Evolutionary conservation across 2,329 filamentous ascomycete species (phyloP), one percentile per base, ranked within the genome.

Genomic region (Fusarium tupiense): DNA sequence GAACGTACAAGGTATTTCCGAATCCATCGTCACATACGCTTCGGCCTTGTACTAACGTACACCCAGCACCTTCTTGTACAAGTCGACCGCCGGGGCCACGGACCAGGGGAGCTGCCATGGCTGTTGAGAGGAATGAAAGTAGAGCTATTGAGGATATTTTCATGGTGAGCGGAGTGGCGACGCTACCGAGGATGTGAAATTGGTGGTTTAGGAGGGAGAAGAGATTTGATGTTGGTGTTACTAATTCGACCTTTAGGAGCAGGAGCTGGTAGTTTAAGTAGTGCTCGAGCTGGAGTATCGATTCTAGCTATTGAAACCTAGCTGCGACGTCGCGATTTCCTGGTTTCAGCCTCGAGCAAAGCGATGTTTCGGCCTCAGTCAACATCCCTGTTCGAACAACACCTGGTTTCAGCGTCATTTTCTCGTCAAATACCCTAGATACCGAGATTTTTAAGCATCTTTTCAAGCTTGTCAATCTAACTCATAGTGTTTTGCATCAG

Each of bases 1-100:
- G 35, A 17, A 17, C 35, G 52, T 44, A 69, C 68, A 72, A 72
- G 6, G 57, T 72, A 24, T 72, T 72, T 6, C 69, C 69, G 3
- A 60, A 17, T 26, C 69, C 69, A 20, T 72, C 68, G 1, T 72
- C 29, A 8, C 69, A 72, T 3, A 72, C 69, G 12, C 43, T 64
- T 54, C 63, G 44, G 12, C 69, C 69, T 22, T 72, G 68, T 2
- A 72, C 69, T 1, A 31, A 5, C 3, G 41, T 67, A 4, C 67
- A 71, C 1, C 10, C 10, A 2, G 67, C 41, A 4, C 69, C 69
- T 38, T 58, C 57, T 8, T 59, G 69, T 7, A 58, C 52, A 8
- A 67, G 38, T 2, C 69, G 57, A n/a, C 62, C 68, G 3, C 69
- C 69, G 1, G 69, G 69, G 3, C 69, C 69, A 4, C 52, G 35